Conservation (phyloP, 208 protist species). For the Leishmania lainsoni region DNA sequence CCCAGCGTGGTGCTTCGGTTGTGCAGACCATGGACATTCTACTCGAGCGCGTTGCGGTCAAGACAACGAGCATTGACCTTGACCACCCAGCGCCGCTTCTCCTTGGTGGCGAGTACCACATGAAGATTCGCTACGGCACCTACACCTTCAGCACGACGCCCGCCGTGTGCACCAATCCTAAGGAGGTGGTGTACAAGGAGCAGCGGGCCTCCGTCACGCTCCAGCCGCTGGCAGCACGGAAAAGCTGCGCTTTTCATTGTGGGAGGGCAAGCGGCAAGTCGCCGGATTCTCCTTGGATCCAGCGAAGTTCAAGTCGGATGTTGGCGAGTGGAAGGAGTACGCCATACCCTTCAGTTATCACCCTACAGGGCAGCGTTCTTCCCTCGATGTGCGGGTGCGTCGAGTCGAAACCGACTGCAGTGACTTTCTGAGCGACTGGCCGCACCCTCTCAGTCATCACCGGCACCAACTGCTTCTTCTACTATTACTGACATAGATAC, state of each 20-base stretch:
- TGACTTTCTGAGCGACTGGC: constrained; percentile 1
- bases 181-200: constrained; percentile 45
- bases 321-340: constrained; percentile 69
- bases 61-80: constrained; percentile 53
- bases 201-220: constrained; percentile 50
- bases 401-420: not conserved
- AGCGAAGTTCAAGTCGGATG: constrained; percentile 58
- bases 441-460: constrained; percentile 12
- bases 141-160: constrained; percentile 37
- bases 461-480: not conserved
- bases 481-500: not conserved
- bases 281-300: constrained; percentile 81
- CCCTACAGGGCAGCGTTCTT: constrained; percentile 65
- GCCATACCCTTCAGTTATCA: constrained; percentile 87
- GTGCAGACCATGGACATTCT: constrained; percentile 40
- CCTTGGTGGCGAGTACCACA: constrained; percentile 64
- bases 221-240: constrained; percentile 19
- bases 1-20: not conserved
- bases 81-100: constrained; percentile 69
- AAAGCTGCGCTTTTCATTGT: constrained; percentile 85
- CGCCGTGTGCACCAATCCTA: constrained; percentile 55
- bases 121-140: constrained; percentile 70
- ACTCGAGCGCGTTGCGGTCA: constrained; percentile 66
- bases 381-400: constrained; percentile 68
- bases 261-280: constrained; percentile 77